phyloP scores from a whole-genome alignment of 176 grass and related monocot species.

The Ampelocalamus luodianensis region DNA sequence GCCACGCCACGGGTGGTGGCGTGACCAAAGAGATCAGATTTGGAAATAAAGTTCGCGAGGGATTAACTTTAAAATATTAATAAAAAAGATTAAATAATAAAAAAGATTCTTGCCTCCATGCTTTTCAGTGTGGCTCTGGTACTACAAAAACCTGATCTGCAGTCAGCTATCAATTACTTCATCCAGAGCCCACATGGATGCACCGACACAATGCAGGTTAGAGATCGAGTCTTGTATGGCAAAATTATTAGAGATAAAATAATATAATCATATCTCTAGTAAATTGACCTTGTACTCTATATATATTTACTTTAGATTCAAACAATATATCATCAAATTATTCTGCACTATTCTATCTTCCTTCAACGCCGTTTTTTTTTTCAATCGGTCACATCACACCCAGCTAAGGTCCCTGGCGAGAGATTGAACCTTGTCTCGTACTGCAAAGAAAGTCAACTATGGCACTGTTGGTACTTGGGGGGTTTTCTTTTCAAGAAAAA shows the following conservation, averaged over 20 bases:
- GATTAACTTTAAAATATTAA: no score
- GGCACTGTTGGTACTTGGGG: neutral
- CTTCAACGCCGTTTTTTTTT: neutral
- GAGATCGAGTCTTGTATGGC: no score
- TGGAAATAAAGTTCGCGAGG: no score
- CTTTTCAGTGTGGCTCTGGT: neutral
- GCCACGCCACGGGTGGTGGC: no score
- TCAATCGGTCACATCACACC: neutral
- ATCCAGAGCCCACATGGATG: conserved; percentile 31
- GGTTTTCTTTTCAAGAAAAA: neutral
- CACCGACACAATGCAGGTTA: neutral
- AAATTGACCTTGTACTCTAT: no score
- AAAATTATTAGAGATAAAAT: no score
- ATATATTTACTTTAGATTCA: no score
- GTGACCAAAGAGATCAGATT: no score
- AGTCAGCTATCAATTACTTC: neutral
- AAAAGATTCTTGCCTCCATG: neutral
- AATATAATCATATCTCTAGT: no score
- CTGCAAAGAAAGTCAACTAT: neutral
- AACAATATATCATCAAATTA: no score
- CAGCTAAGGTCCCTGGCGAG: neutral
- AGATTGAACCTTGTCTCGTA: conserved; percentile 14
- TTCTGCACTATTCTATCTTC: no score
- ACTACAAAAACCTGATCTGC: neutral
- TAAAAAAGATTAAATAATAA: no score